Evolutionary conservation across 1,284 basidiomycete genomes (phyloP), one percentile per base, ranked within the genome.

Genomic region (Agroathelia rolfsii): DNA sequence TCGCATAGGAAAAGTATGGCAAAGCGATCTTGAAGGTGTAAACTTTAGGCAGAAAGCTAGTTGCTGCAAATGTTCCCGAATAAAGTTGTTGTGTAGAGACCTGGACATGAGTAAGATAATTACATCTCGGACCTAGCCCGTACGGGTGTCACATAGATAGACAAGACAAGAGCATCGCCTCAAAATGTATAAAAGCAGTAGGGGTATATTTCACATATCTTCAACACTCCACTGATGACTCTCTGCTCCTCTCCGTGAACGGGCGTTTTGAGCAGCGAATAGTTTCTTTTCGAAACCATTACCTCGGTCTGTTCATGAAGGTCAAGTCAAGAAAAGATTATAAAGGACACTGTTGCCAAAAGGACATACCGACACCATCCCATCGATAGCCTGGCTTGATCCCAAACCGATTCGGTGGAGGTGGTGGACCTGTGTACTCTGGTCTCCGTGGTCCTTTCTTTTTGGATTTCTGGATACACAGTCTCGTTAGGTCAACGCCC

Each of bases 341-440:
- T 22, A 28, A n/a, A 23, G n/a, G n/a, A 23, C 12, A 23, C 24
- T 14, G 8, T 15, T 12, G 37, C 30, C 16, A 2, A 7, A 12
- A 13, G 20, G 19, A 75, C 76, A 52, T 47, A 90, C 88, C 87
- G 36, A 93, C 89, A 28, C 89, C 90, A 52, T 97, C 94, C 94
- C 93, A 98, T 45, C 94, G 70, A 52, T 93, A 93, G 0, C 94
- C 94, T 8, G 94, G 95, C 36, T 75, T 78, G 43, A 99, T 96
- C 15, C 81, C 81, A 55, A 94, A 98, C 6, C 94, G 76, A 61
- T 99, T 98, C 6, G 93, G 90, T 11, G 90, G 81, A 2, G 87
- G 90, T 2, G 79, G 72, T 0, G 90, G 85, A 6, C 92, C 92
- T 16, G 64, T 69, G 55, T 97, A 98, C 49, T 82, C 77, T 1